phyloP scores from a whole-genome alignment of 176 grass and related monocot species.

The Canna indica region DNA sequence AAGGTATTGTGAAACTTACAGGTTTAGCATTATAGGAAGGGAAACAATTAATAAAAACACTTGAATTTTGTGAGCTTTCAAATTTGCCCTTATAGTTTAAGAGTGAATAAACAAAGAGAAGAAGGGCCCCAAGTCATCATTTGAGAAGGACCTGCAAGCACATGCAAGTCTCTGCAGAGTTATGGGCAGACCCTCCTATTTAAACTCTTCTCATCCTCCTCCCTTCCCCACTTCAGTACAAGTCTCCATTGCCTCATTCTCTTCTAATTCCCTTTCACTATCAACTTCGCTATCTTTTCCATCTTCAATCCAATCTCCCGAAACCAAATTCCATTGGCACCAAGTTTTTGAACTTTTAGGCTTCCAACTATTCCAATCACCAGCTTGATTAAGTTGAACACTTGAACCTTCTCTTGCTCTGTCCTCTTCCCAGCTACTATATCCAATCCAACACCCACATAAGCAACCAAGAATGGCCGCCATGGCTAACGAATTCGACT shows the following conservation, averaged over 20 bases:
- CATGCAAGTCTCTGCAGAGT: not conserved
- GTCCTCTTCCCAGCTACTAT: not conserved
- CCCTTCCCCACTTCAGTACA: constrained; percentile 3
- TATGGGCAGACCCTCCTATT: constrained; percentile 1
- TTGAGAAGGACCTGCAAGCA: not conserved
- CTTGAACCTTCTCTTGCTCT: no score
- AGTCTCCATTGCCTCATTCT: not conserved
- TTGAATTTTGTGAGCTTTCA: not conserved
- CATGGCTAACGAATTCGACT: not conserved
- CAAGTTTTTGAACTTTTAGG: not conserved
- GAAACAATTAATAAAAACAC: not conserved
- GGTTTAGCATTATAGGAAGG: not conserved
- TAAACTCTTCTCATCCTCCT: constrained; percentile 2
- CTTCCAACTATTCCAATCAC: not conserved
- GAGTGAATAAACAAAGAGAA: not conserved
- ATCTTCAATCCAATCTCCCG: not conserved
- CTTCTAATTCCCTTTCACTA: not conserved
- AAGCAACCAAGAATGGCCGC: not conserved
- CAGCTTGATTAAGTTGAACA: no score
- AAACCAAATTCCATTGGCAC: not conserved
- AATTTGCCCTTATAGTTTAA: not conserved
- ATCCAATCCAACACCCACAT: not conserved
- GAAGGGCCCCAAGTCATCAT: not conserved
- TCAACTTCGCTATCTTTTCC: not conserved
- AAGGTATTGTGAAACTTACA: no score